Percentiles rank a stretch among this genome's conserved stretches.
phyloP scores from a whole-genome alignment of 768 basidiomycete species.

The Lentinula lateritia region DNA sequence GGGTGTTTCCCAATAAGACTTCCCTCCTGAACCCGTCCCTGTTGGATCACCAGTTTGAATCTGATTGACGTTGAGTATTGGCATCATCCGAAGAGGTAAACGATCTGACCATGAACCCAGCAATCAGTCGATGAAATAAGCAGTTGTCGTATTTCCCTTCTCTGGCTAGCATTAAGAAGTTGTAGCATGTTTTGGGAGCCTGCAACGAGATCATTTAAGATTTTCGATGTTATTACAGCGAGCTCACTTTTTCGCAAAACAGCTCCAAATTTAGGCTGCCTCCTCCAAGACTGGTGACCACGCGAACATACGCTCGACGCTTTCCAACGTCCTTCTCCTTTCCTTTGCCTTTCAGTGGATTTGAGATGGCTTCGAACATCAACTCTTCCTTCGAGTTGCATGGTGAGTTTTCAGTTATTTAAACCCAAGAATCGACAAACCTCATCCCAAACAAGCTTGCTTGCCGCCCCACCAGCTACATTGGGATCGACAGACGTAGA shows the following conservation, averaged over 20 bases:
- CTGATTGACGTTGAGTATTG: conserved; percentile 18
- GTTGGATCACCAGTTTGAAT: conserved; percentile 98
- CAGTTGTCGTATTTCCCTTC: conserved; percentile 87
- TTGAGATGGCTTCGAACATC: conserved; percentile 94
- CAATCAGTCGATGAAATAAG: conserved; percentile 89
- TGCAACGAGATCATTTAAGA: conserved; percentile 19
- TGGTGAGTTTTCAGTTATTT: background rate
- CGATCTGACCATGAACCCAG: conserved; percentile 82
- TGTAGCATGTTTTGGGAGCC: conserved; percentile 99
- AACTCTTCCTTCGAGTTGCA: conserved; percentile 69
- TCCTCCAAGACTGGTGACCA: conserved; percentile 87
- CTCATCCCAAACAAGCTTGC: conserved; percentile 94
- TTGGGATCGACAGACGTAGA: conserved; percentile 86
- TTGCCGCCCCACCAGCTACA: conserved; percentile 40
- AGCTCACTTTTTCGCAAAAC: conserved; percentile 77
- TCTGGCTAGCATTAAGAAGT: conserved; percentile 91
- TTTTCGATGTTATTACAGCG: background rate
- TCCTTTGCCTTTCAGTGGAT: conserved; percentile 74
- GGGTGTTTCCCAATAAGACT: conserved; percentile 91
- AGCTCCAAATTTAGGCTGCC: conserved; percentile 80
- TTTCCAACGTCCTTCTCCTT: conserved; percentile 94
- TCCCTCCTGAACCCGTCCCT: conserved; percentile 90
- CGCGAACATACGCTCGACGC: conserved; percentile 91
- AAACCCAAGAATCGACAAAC: conserved; percentile 25
- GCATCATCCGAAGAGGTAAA: background rate